Evolutionary conservation across 495 filamentous ascomycete genomes (phyloP), one percentile per base, ranked within the genome.

Genomic region (Xylaria bambusicola): DNA sequence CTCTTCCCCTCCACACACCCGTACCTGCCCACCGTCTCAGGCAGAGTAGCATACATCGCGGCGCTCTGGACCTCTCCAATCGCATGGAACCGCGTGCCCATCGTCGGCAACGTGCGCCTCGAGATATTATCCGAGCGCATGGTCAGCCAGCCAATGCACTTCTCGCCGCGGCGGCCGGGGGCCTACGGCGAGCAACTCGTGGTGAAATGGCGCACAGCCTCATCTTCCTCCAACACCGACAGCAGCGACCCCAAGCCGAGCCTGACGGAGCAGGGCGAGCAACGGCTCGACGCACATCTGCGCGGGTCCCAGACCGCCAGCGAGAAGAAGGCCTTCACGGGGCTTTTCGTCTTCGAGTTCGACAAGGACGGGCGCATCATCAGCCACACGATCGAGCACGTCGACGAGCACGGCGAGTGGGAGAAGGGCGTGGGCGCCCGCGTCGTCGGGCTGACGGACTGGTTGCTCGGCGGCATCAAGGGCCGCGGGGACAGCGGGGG

Each of bases 1-100:
- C 89, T 98, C 56, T 98, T 98, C 76, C 94, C 94, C 26, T 92
- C 92, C 2, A 97, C 94, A 0, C 95, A 98, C 67, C 95, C 92
- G 2, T 90, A 97, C 69, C 90, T 98, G 12, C 94, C 94, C 47
- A 89, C 86, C 8, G 95, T 97, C 49, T 87, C 90, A 6, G 94
- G 94, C 42, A 84, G 91, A 29, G 89, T 97, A 13, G 86, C 90
- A 29, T 98, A 98, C 71, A 88, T 88, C 41, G 93, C 94, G 18
- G 94, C 94, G 1, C 78, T 98, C 15, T 97, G 93, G 93, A 96
- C 94, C 2, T 87, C 92, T 1, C 94, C 94, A 0, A 84, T 98
- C 23, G 95, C 93, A 17, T 98, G 94, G 94, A 93, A 95, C 64
- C 86, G 88, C 36, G 80, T 98, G 0, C 94, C 94, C 9, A 79